Evolutionary conservation across 2,329 filamentous ascomycete species (phyloP).

Genomic region (Pezicula rhizophila): DNA sequence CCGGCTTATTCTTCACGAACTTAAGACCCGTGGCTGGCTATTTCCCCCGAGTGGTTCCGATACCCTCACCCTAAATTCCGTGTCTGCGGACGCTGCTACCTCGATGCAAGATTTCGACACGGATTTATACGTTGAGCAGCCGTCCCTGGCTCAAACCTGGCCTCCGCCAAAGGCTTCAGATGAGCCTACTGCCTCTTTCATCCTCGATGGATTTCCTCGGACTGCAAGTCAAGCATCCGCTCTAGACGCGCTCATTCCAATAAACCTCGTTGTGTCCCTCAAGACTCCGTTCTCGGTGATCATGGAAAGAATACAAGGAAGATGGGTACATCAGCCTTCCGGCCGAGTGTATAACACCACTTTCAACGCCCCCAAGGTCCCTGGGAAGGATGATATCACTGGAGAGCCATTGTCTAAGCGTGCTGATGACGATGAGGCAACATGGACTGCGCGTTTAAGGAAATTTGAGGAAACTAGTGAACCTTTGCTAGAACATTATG

Average conservation of each 20-base stretch:
- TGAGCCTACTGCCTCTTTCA: constrained; percentile 76
- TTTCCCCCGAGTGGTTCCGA: constrained; percentile 37
- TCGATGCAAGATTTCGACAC: constrained; percentile 28
- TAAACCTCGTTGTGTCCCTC: constrained; percentile 87
- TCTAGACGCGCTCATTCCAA: constrained; percentile 78
- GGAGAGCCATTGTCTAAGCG: constrained; percentile 80
- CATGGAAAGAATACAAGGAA: constrained; percentile 79
- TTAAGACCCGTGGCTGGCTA: constrained; percentile 81
- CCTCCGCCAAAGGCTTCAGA: constrained; percentile 48
- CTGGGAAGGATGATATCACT: constrained; percentile 82
- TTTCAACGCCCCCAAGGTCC: constrained; percentile 78
- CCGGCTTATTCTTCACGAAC: constrained; percentile 84
- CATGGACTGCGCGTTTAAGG: constrained; percentile 73
- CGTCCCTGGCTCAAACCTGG: constrained; percentile 28
- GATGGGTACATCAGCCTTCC: constrained; percentile 89
- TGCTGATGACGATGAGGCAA: constrained; percentile 78
- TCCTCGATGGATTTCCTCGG: constrained; percentile 93
- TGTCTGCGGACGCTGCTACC: constrained; percentile 30
- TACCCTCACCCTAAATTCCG: constrained; percentile 22
- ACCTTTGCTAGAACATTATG: constrained; percentile 84
- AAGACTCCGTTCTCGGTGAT: constrained; percentile 83
- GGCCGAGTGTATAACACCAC: constrained; percentile 92
- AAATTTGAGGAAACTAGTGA: constrained; percentile 85
- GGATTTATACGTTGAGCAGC: constrained; percentile 22
- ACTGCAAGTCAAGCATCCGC: constrained; percentile 73